Base-by-base conservation (phyloP, 2,329 filamentous ascomycete species). In the Pseudocercospora crystallina region DNA sequence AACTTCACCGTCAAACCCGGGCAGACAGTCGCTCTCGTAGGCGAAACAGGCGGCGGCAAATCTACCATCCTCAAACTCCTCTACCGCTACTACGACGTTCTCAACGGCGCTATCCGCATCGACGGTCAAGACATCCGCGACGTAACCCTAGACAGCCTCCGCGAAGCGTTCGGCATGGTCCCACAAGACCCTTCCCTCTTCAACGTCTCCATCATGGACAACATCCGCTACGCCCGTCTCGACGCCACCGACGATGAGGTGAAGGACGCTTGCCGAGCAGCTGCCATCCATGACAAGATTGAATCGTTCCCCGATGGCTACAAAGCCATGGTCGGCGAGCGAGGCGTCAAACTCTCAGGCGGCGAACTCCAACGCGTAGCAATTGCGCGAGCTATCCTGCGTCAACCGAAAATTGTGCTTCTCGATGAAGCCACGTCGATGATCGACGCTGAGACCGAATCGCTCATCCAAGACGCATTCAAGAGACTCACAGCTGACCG, bases 321-420 rank as follows among this genome's bases (percentile, higher is more conserved):
- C 63, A 78, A 86, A 4, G 90, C 89, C 0, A 70, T 80, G 8
- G 88, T 94, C 1, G 89, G 89, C 1, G 88, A 92, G 63, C 80
- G 80, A 26, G 89, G 89, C 4, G 85, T 86, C 41, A 89, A 88
- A 65, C 73, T 95, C 1, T 90, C 86, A 9, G 87, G 89, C n/a
- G 90, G 90, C 1, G 89, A 95, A 66, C 81, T 88, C n/a, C 89
- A 95, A 66, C 81, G 90, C 5, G 79, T 95, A 17, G 85, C 87
- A 2, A 90, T 90, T 54, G 87, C 86, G 0, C 76, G 87, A 7
- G 84, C 84, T 9, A 83, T 90, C 26, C 76, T 90, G 46, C 81
- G 84, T 39, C 73, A 82, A 43, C 86, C 86, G 0, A 72, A 75
- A 0, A 80, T 90, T 2, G 70, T 90, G 2, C 79, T 90, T 5